Conservation (phyloP, 75 land plant species). For the Pinus albicaulis region DNA sequence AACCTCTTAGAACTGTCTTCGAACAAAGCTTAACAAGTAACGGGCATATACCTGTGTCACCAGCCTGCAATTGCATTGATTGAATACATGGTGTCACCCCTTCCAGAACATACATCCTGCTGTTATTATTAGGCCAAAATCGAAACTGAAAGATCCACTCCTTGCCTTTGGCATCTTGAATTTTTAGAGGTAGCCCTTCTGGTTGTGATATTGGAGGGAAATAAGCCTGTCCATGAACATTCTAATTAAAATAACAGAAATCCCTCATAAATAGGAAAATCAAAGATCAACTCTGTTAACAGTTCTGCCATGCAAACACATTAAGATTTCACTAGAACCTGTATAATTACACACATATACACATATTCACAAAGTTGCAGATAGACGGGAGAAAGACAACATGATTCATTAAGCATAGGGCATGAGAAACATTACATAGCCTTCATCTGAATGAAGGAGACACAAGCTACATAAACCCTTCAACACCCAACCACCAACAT, state of each 20-base stretch:
- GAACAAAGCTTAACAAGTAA: not conserved
- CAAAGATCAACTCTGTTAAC: not conserved
- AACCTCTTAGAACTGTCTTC: not conserved
- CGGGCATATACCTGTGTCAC: slow-evolving; percentile 27
- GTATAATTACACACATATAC: too few relatives aligned
- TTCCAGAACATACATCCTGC: slow-evolving; percentile 36
- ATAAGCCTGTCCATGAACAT: slow-evolving; percentile 20
- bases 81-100: slow-evolving; percentile 36
- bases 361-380: too few relatives aligned
- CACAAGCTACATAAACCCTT: too few relatives aligned
- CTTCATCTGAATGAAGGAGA: too few relatives aligned
- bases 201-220: slow-evolving; percentile 34
- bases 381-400: too few relatives aligned
- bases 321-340: not conserved
- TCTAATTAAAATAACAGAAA: not conserved
- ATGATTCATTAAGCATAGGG: too few relatives aligned
- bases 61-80: slow-evolving; percentile 39
- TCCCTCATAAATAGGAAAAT: not conserved
- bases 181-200: slow-evolving; percentile 24
- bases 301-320: not conserved
- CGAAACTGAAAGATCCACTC: slow-evolving; percentile 35
- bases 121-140: slow-evolving; percentile 36
- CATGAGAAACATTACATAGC: too few relatives aligned
- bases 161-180: slow-evolving; percentile 23
- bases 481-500: too few relatives aligned